Evolutionary conservation across 192 early-diverging fungal genomes (phyloP).

Genomic region (Linnemannia schmuckeri): DNA sequence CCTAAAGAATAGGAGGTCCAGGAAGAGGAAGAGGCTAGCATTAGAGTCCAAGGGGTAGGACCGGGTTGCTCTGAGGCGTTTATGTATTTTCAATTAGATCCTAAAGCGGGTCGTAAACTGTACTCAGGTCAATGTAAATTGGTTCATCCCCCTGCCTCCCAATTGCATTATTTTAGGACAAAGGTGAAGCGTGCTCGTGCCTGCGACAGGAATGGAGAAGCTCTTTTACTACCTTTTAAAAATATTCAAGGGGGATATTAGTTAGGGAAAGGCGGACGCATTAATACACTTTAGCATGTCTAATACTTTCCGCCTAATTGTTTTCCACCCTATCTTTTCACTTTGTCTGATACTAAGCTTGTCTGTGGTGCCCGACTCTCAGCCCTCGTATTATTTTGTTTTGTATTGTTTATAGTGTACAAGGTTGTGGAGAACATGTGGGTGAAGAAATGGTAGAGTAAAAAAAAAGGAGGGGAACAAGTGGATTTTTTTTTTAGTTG

Average conservation of each 20-base stretch:
- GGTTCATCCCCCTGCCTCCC: neutral
- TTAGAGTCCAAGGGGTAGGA: too few relatives aligned
- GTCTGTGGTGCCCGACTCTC: too few relatives aligned
- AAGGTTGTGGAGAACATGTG: constrained; percentile 4
- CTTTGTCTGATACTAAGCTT: too few relatives aligned
- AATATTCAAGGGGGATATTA: neutral
- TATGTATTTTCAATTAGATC: too few relatives aligned
- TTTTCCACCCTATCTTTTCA: too few relatives aligned
- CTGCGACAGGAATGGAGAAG: neutral
- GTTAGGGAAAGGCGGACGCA: too few relatives aligned
- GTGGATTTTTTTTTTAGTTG: neutral
- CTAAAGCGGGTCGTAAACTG: too few relatives aligned
- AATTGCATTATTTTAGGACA: neutral
- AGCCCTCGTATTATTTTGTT: too few relatives aligned
- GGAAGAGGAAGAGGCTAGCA: too few relatives aligned
- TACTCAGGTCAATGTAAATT: too few relatives aligned
- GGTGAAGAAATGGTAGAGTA: neutral
- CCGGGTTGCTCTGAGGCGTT: too few relatives aligned
- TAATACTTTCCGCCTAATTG: neutral
- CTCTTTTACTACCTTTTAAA: neutral
- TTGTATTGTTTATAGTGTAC: neutral
- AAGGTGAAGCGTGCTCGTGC: neutral
- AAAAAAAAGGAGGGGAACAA: neutral
- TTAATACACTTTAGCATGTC: neutral
- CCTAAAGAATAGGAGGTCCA: too few relatives aligned